Evolutionary conservation across 805 yeast genomes (phyloP), one percentile per base, ranked within the genome.

Genomic region (Candida anglica): DNA sequence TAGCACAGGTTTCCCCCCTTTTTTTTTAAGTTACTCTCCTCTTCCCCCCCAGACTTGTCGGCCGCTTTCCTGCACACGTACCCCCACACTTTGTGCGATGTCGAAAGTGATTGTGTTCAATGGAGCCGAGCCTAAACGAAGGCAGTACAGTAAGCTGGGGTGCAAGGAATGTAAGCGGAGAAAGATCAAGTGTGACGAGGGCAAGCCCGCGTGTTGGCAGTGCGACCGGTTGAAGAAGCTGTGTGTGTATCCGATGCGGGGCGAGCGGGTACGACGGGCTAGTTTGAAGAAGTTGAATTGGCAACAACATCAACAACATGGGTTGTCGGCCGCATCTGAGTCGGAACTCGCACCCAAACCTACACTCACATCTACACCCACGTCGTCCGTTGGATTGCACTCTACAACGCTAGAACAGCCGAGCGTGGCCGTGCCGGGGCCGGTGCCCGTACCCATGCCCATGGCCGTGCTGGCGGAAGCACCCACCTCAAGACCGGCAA

Each of bases 171-270:
- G 71, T 40, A 65, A 64, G 39, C 49, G 70, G 31, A 48, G 71
- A n/a, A 65, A 65, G 37, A 64, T 65, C 38, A 65, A 65, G 37
- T 65, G 71, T 41, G 69, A 63, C 34, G 71, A 65, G 48, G 49
- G 42, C 14, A 60, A 52, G 37, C 65, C 57, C 29, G 47, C 33
- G 43, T 65, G 71, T 40, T 46, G 55, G 47, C 66, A 58, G 38
- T 65, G 71, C 37, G 42, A 52, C 5, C 43, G 66, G 16, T 47
- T 64, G 20, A 50, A 47, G 19, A 63, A 62, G 34, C 44, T 33
- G n/a, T 65, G 71, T 34, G 47, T 49, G 15, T 65, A 65, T 37
- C 69, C 71, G 3, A 41, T 38, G 26, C 48, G 42, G 15, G 69
- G 69, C 3, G 69, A 64, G 34, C 49, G 48, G 30, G 68, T 63